These are phyloP conservation scores for Cunninghamia lanceolata DNA, from an alignment of 75 land plant genomes.

Conservation along the genomic window DNA sequence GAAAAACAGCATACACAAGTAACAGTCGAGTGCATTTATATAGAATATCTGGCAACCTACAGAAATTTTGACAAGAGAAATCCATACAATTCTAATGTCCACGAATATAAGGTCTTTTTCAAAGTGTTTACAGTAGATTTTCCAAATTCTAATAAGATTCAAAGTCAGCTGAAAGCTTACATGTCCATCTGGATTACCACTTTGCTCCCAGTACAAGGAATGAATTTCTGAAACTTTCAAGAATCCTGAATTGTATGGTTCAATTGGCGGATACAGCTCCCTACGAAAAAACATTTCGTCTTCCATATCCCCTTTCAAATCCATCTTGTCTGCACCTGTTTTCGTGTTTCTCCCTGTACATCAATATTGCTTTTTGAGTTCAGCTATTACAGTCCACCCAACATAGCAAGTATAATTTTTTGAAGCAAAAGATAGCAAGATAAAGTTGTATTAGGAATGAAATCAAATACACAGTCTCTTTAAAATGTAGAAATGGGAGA, in stretches of 20 bases:
- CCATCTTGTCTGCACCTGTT: not conserved
- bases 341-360: not conserved
- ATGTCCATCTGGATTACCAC: conserved; percentile 87
- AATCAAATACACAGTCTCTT: not conserved
- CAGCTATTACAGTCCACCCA: not conserved
- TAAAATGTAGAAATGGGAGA: not conserved
- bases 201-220: conserved; percentile 88
- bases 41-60: not conserved
- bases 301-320: conserved; percentile 6
- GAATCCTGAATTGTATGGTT: conserved; percentile 70
- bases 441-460: not conserved
- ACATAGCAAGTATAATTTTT: not conserved
- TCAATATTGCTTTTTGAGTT: not conserved
- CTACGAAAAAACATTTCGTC: conserved; percentile 1
- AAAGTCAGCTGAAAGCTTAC: conserved; percentile 35
- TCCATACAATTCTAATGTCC: not conserved
- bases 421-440: not conserved
- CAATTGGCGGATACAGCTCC: conserved; percentile 47
- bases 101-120: not conserved
- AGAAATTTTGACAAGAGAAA: not conserved
- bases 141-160: not conserved
- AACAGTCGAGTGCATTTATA: no score
- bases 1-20: not conserved
- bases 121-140: not conserved
- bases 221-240: conserved; percentile 87